Base-by-base conservation (phyloP, 306 rosid genomes). In the Styphnolobium japonicum region DNA sequence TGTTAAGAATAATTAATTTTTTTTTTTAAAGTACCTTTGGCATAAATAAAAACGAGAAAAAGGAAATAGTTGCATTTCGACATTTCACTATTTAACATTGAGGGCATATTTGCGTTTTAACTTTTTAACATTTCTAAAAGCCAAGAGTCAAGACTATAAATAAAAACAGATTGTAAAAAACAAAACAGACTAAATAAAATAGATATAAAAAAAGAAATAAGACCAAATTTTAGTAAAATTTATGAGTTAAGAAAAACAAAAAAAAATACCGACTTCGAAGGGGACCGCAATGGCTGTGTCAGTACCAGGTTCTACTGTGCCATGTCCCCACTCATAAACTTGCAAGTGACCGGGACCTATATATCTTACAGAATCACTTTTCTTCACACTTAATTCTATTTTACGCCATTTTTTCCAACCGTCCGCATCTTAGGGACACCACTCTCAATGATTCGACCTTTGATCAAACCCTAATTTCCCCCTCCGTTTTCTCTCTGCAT, bases 391-490 rank as follows among this genome's bases (percentile, higher is more conserved):
- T n/a, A n/a, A n/a, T 42, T 66, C 10, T 10, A n/a, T 34, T 22
- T 76, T 8, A 18, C 4, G 39, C 36, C 65, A 67, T 67, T 48
- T 63, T 53, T 49, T 37, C 75, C 57, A 46, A 67, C 82, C 78
- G 76, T 68, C 66, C 51, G 42, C 43, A 33, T 81, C 29, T 56
- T 67, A 22, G 66, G 42, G 7, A 21, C 65, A 29, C 37, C 61
- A 3, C 2, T 55, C 42, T 67, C 52, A 14, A 16, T 22, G 34
- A 36, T 10, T 40, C 31, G 10, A 58, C 58, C 79, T 42, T 29
- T 3, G 49, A 64, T 71, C 85, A 72, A 82, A 76, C 86, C 89
- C 86, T 85, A 83, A 53, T 37, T 46, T 29, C 11, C 36, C 19
- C 14, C 11, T 2, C 34, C 40, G 39, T 22, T 48, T 45, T n/a